phyloP scores from a whole-genome alignment of 2,329 filamentous ascomycete species.

The Talaromyces sp. region DNA sequence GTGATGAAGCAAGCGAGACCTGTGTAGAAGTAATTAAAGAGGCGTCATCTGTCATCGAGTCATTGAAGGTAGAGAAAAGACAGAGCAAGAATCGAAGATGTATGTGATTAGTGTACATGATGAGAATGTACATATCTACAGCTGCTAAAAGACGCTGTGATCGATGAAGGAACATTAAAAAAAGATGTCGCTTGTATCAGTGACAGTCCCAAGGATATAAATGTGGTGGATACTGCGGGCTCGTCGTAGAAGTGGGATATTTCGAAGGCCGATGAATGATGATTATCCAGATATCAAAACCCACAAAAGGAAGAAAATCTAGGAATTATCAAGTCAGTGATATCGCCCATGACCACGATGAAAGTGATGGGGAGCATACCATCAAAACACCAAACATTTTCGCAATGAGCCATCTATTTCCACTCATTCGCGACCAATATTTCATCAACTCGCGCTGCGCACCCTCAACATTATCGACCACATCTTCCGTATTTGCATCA shows the following conservation, averaged over 20 bases:
- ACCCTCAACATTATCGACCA: slow-evolving; percentile 97
- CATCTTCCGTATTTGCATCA: slow-evolving; percentile 94
- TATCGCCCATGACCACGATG: background rate
- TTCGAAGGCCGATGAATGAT: background rate
- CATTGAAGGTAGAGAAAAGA: background rate
- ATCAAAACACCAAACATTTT: slow-evolving; percentile 81
- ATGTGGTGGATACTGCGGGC: no score
- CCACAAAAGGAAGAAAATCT: slow-evolving; percentile 56
- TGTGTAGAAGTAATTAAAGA: background rate
- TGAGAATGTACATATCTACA: slow-evolving; percentile 14
- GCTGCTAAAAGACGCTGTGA: background rate
- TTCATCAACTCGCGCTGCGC: slow-evolving; percentile 93
- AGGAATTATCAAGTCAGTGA: background rate
- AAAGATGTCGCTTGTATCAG: background rate
- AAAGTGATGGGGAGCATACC: slow-evolving; percentile 39
- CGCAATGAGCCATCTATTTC: slow-evolving; percentile 91
- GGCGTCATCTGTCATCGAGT: background rate
- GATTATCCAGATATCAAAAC: slow-evolving; percentile 54
- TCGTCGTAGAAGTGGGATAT: background rate
- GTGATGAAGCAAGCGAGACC: no score
- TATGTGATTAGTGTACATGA: slow-evolving; percentile 9
- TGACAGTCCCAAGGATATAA: background rate
- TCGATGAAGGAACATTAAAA: background rate
- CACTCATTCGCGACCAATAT: slow-evolving; percentile 91
- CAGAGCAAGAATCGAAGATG: slow-evolving; percentile 5